A percentile compares a stretch with the other conserved stretches of the same genome.
Evolutionary conservation across 441 rosid species (phyloP).

Genomic region (Manihot esculenta): DNA sequence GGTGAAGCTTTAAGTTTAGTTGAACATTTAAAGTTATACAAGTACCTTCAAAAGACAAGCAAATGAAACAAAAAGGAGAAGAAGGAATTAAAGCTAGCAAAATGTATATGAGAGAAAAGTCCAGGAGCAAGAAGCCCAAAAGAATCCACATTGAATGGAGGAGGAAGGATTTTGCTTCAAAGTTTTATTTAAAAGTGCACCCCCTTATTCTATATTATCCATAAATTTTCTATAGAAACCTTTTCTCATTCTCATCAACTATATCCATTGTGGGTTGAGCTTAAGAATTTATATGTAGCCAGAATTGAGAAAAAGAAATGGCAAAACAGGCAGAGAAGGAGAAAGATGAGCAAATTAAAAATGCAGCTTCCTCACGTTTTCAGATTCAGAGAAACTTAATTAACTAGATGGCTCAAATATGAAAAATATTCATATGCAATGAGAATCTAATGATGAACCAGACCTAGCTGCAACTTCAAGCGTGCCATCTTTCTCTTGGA

Average conservation of each 20-base stretch:
- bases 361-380: background rate
- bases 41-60: constrained; percentile 11
- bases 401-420: background rate
- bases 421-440: background rate
- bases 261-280: too few relatives aligned
- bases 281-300: too few relatives aligned
- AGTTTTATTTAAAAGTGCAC: too few relatives aligned
- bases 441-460: background rate
- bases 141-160: constrained; percentile 26
- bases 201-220: too few relatives aligned
- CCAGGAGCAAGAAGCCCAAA: constrained; percentile 14
- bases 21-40: too few relatives aligned
- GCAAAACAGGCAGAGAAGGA: background rate
- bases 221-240: too few relatives aligned
- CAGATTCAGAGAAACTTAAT: background rate
- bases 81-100: constrained; percentile 1
- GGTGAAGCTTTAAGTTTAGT: too few relatives aligned
- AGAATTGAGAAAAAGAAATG: background rate
- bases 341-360: background rate
- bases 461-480: constrained; percentile 1
- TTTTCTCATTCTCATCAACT: too few relatives aligned
- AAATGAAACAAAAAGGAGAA: constrained; percentile 20
- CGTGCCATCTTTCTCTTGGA: background rate
- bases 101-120: constrained; percentile 2
- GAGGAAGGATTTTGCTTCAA: background rate